Evolutionary conservation across 495 filamentous ascomycete species (phyloP).

Genomic region (Lentithecium fluviatile): DNA sequence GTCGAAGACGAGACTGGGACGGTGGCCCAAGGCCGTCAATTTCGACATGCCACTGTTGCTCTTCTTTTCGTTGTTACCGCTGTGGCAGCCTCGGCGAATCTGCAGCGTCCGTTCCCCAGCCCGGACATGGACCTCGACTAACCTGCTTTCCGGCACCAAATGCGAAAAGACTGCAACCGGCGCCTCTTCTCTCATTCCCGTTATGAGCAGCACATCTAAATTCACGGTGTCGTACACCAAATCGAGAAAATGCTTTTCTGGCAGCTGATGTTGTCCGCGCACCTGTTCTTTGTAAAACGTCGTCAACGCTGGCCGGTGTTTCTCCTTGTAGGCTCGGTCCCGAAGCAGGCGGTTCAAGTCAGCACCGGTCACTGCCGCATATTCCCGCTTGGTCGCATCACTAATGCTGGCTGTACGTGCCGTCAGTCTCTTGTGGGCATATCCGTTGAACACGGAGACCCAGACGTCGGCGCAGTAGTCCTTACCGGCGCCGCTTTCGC

Average conservation of each 20-base stretch:
- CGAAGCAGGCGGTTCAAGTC: constrained; percentile 51
- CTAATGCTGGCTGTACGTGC: constrained; percentile 59
- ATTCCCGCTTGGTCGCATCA: constrained; percentile 59
- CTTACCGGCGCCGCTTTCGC: constrained; percentile 59
- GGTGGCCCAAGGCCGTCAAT: constrained; percentile 42
- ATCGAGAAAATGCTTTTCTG: constrained; percentile 57
- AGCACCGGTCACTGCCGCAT: constrained; percentile 54
- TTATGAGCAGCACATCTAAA: constrained; percentile 61
- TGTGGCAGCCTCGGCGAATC: constrained; percentile 43
- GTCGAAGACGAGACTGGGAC: constrained; percentile 53
- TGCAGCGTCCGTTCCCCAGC: constrained; percentile 49
- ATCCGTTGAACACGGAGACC: constrained; percentile 47
- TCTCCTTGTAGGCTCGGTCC: constrained; percentile 62
- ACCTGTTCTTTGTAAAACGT: constrained; percentile 55
- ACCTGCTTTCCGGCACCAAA: constrained; percentile 55
- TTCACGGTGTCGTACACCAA: constrained; percentile 48
- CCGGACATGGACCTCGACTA: constrained; percentile 56
- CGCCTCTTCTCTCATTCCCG: constrained; percentile 64
- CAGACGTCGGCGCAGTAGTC: constrained; percentile 60
- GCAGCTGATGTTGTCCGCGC: constrained; percentile 49
- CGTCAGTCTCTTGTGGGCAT: constrained; percentile 40
- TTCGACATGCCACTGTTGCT: constrained; percentile 39
- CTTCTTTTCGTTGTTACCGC: constrained; percentile 36
- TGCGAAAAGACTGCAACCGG: constrained; percentile 56
- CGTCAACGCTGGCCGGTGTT: constrained; percentile 57